Evolutionary conservation across 768 basidiomycete species (phyloP).

Genomic region (Cubamyces lactineus): DNA sequence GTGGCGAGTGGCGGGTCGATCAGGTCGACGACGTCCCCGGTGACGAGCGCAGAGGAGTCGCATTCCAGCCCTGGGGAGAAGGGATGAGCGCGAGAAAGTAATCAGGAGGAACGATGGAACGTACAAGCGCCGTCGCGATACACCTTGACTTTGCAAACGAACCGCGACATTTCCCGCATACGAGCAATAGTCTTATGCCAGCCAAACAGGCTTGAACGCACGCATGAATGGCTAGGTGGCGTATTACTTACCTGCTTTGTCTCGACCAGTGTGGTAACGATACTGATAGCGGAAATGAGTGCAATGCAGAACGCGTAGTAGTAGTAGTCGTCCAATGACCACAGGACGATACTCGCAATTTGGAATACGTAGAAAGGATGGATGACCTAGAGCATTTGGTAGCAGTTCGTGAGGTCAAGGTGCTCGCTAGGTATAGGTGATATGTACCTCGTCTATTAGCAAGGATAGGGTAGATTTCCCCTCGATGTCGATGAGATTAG

Average conservation of each 20-base stretch:
- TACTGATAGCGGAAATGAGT: conserved; percentile 84
- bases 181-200: conserved; percentile 79
- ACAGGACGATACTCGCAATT: conserved; percentile 90
- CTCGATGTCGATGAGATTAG: conserved; percentile 88
- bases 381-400: conserved; percentile 61
- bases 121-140: conserved; percentile 73
- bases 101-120: conserved; percentile 30
- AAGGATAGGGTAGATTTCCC: conserved; percentile 79
- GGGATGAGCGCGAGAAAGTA: not conserved
- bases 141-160: conserved; percentile 76
- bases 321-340: conserved; percentile 95
- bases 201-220: not conserved
- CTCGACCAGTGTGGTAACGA: conserved; percentile 85
- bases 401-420: not conserved
- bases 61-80: conserved; percentile 59
- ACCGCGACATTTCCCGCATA: conserved; percentile 96
- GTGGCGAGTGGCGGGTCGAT: conserved; percentile 70
- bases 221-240: not conserved
- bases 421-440: not conserved
- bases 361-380: conserved; percentile 99
- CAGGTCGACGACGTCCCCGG: conserved; percentile 93
- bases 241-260: conserved; percentile 75
- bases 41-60: conserved; percentile 81
- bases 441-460: conserved; percentile 81
- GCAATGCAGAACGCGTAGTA: conserved; percentile 98